A percentile compares a stretch with the other conserved stretches of the same genome.
Conservation (phyloP, 2,329 filamentous ascomycete genomes). For the Fonsecaea erecta region DNA sequence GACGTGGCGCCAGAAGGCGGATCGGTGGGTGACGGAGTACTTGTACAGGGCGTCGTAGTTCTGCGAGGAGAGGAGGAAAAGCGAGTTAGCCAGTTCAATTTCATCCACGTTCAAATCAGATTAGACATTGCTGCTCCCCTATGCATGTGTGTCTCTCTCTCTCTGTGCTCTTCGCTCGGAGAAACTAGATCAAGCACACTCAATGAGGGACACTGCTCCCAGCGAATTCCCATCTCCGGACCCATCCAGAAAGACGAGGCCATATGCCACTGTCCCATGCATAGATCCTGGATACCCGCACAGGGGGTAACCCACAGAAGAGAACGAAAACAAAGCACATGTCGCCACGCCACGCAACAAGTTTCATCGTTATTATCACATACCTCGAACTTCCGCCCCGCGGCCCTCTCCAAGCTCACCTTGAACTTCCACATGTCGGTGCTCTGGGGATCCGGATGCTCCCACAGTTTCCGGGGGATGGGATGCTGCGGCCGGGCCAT, state of each 20-base stretch:
- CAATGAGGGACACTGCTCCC: not conserved
- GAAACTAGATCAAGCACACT: not conserved
- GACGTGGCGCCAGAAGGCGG: constrained; percentile 68
- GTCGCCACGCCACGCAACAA: too few species aligned
- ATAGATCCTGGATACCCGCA: too few species aligned
- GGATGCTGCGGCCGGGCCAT: constrained; percentile 13
- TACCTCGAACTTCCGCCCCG: constrained; percentile 23
- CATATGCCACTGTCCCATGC: too few species aligned
- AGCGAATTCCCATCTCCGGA: not conserved
- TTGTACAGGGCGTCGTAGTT: constrained; percentile 71
- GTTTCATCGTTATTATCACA: too few species aligned
- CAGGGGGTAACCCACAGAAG: too few species aligned
- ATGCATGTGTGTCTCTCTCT: not conserved
- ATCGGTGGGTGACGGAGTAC: constrained; percentile 67
- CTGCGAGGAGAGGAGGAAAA: constrained; percentile 43
- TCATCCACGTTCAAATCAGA: not conserved
- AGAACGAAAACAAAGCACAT: too few species aligned
- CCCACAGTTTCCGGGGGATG: constrained; percentile 57
- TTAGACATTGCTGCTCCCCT: not conserved
- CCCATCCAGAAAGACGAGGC: not conserved
- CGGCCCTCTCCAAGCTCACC: constrained; percentile 18
- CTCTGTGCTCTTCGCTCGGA: not conserved
- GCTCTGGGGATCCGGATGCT: constrained; percentile 64
- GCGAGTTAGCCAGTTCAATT: not conserved
- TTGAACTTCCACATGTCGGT: constrained; percentile 70